These are phyloP conservation scores for Ustilago lituana DNA, from an alignment of 1,284 basidiomycete species.

Conservation along the genomic window DNA sequence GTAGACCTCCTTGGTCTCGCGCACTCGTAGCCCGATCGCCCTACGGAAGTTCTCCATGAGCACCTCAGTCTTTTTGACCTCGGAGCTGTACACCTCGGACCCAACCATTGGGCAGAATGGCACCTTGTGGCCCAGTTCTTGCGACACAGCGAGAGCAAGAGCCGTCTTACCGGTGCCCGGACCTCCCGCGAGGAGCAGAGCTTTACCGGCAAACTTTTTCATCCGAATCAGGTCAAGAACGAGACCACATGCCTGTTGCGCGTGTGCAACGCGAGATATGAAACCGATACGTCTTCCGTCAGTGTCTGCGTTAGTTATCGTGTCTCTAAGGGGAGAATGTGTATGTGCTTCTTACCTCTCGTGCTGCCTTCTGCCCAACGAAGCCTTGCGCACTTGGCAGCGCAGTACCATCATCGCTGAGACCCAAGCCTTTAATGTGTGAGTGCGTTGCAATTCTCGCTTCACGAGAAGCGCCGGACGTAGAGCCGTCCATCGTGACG, in stretches of 20 bases:
- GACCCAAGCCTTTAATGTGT: conserved; percentile 93
- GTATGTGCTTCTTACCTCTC: conserved; percentile 75
- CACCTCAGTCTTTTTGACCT: conserved; percentile 99
- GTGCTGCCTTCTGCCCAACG: conserved; percentile 86
- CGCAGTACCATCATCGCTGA: conserved; percentile 85
- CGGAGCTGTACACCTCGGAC: conserved; percentile 93
- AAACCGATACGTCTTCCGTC: too few species aligned
- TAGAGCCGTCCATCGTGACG: conserved; percentile 33
- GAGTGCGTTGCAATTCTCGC: conserved; percentile 84
- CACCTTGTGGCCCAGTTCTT: conserved; percentile 92
- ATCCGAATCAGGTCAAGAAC: conserved; percentile 89
- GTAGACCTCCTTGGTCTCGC: conserved; percentile 96
- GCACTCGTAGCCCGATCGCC: conserved; percentile 78
- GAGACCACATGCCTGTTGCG: conserved; percentile 81
- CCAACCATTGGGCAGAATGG: conserved; percentile 99
- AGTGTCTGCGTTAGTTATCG: background rate
- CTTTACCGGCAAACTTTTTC: conserved; percentile 89
- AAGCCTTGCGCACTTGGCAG: conserved; percentile 79
- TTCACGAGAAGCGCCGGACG: conserved; percentile 47
- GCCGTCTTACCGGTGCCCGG: conserved; percentile 96
- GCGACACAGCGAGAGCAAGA: conserved; percentile 88
- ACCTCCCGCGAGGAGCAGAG: conserved; percentile 84
- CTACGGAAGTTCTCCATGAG: conserved; percentile 93
- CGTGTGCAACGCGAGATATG: background rate
- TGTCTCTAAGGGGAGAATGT: too few species aligned